These are phyloP conservation scores for Trebouxiophyceae sp. DNA, from an alignment of 163 green algal species.

Conservation along the genomic window DNA sequence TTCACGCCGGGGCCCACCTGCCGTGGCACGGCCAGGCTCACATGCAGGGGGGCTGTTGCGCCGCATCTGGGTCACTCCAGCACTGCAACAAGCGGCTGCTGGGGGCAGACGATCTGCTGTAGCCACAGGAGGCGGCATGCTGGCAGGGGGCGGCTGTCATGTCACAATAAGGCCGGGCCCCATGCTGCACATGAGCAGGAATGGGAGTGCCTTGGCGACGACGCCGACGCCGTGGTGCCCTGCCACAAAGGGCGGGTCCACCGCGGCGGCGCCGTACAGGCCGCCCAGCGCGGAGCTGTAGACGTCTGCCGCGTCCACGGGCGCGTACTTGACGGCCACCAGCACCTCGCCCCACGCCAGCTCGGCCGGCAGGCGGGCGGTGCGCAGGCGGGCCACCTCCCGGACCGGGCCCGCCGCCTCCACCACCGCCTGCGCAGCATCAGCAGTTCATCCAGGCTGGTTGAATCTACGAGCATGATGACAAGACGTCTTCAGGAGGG, in stretches of 20 bases:
- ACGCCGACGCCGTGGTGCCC: constrained; percentile 74
- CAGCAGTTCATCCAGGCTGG: too few relatives aligned
- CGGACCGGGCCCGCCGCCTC: constrained; percentile 26
- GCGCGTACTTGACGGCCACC: constrained; percentile 44
- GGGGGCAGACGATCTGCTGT: too few relatives aligned
- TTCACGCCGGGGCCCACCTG: constrained; percentile 82
- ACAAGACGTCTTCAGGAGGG: too few relatives aligned
- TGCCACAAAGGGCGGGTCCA: constrained; percentile 51
- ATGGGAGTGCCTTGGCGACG: constrained; percentile 54
- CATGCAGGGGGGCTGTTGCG: too few relatives aligned
- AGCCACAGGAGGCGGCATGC: too few relatives aligned
- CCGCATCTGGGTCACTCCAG: too few relatives aligned
- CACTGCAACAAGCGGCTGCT: too few relatives aligned
- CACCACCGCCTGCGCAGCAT: constrained; percentile 40
- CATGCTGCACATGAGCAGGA: too few relatives aligned
- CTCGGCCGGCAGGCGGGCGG: constrained; percentile 37
- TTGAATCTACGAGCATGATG: too few relatives aligned
- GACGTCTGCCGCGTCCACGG: constrained; percentile 66
- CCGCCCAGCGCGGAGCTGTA: constrained; percentile 59
- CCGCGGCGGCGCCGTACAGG: constrained; percentile 42
- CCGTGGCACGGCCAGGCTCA: too few relatives aligned
- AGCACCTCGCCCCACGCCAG: constrained; percentile 72
- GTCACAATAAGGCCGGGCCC: too few relatives aligned
- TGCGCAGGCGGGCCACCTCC: constrained; percentile 33
- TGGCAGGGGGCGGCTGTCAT: too few relatives aligned